Evolutionary conservation across 257 asterid species (phyloP).

Genomic region (Eustoma russellianum): DNA sequence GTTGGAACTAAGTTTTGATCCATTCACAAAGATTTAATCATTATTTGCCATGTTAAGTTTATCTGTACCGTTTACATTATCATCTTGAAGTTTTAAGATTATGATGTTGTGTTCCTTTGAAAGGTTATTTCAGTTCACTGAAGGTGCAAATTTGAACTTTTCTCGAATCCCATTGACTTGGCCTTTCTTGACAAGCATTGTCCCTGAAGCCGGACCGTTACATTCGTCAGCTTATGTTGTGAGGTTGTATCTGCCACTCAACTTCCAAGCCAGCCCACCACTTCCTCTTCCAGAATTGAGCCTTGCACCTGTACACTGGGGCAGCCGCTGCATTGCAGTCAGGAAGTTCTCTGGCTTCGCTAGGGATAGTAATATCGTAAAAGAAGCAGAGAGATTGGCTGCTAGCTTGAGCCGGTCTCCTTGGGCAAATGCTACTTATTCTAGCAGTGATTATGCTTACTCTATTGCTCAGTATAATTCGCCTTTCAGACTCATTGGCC

Average conservation of each 20-base stretch:
- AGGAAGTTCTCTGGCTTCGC: slow-evolving; percentile 77
- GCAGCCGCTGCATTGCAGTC: slow-evolving; percentile 62
- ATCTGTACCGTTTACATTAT: too few relatives aligned
- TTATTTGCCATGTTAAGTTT: too few relatives aligned
- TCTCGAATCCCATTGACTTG: slow-evolving; percentile 58
- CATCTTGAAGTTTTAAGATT: too few relatives aligned
- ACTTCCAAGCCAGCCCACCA: slow-evolving; percentile 60
- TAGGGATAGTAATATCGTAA: slow-evolving; percentile 58
- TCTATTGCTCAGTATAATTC: slow-evolving; percentile 75
- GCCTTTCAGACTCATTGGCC: slow-evolving; percentile 46
- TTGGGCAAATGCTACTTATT: slow-evolving; percentile 57
- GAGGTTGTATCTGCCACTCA: slow-evolving; percentile 40
- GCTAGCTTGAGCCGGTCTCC: slow-evolving; percentile 52
- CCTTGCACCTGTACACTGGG: slow-evolving; percentile 49
- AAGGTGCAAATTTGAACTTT: slow-evolving; percentile 78
- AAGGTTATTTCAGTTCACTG: slow-evolving; percentile 66
- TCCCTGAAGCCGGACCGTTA: slow-evolving; percentile 80
- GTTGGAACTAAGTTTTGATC: too few relatives aligned
- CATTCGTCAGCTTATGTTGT: slow-evolving; percentile 65
- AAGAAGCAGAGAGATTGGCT: slow-evolving; percentile 76
- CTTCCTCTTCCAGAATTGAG: slow-evolving; percentile 68
- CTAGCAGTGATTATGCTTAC: slow-evolving; percentile 43
- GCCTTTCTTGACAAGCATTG: slow-evolving; percentile 76
- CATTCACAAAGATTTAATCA: too few relatives aligned
- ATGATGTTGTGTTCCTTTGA: not conserved